These are phyloP conservation scores for Penicillium sp. DNA, from an alignment of 2,329 filamentous ascomycete species.

Conservation along the genomic window DNA sequence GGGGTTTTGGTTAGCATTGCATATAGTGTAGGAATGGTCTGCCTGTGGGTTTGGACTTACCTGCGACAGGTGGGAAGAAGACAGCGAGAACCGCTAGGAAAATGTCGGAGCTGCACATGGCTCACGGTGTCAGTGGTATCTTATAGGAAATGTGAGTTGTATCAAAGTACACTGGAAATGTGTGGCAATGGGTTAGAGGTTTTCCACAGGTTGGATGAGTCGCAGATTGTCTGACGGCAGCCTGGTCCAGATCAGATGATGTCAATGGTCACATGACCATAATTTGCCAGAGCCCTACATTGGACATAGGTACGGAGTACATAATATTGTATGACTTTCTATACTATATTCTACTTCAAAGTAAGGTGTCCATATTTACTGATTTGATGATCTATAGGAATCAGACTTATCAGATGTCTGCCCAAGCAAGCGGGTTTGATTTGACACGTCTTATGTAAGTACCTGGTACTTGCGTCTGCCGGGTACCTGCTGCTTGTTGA, in stretches of 20 bases:
- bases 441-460: background rate
- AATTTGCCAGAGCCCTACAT: background rate
- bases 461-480: constrained; percentile 1
- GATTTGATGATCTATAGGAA: background rate
- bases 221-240: constrained; percentile 6
- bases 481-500: background rate
- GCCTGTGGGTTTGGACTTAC: constrained; percentile 36
- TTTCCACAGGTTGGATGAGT: background rate
- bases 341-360: background rate
- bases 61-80: constrained; percentile 59
- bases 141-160: constrained; percentile 4
- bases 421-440: constrained; percentile 1
- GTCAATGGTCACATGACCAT: constrained; percentile 11
- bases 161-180: background rate
- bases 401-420: background rate
- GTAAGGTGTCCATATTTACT: background rate
- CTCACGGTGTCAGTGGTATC: constrained; percentile 7
- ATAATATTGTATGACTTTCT: background rate
- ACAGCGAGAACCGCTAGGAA: constrained; percentile 60
- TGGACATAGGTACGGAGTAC: too few species aligned
- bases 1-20: constrained; percentile 28
- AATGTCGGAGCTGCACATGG: constrained; percentile 60
- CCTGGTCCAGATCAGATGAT: constrained; percentile 16
- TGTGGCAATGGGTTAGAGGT: background rate
- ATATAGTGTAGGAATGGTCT: background rate